Evolutionary conservation across 495 filamentous ascomycete genomes (phyloP).

Genomic region (Tuber microsphaerosporum): DNA sequence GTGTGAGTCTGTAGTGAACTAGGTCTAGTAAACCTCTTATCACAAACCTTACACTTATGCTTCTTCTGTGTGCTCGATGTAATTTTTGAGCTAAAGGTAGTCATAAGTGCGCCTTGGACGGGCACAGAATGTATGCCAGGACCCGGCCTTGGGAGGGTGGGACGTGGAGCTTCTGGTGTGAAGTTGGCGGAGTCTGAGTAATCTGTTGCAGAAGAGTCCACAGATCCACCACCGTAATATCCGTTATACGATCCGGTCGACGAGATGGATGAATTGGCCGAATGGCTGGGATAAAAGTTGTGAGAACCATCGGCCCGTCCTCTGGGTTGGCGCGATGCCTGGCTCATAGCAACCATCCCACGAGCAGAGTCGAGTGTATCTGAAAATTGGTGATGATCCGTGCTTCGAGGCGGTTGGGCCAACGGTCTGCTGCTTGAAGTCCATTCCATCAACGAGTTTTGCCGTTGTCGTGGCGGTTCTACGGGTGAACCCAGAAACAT

Average conservation of each 20-base stretch:
- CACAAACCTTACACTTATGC: slow-evolving; percentile 99
- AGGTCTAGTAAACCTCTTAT: slow-evolving; percentile 94
- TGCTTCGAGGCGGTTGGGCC: slow-evolving; percentile 37
- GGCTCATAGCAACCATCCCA: slow-evolving; percentile 92
- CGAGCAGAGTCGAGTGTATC: slow-evolving; percentile 51
- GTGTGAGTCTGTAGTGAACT: slow-evolving; percentile 97
- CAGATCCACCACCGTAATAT: slow-evolving; percentile 75
- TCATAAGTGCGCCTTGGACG: slow-evolving; percentile 81
- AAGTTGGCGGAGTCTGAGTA: slow-evolving; percentile 85
- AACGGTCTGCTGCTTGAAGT: slow-evolving; percentile 33
- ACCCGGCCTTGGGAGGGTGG: slow-evolving; percentile 74
- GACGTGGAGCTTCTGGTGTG: slow-evolving; percentile 68
- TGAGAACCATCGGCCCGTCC: slow-evolving; percentile 63
- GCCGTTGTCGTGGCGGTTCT: slow-evolving; percentile 47
- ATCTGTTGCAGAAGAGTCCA: slow-evolving; percentile 87
- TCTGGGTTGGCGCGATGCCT: slow-evolving; percentile 57
- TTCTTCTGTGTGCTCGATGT: slow-evolving; percentile 97
- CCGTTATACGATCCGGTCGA: slow-evolving; percentile 59
- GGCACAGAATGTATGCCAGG: slow-evolving; percentile 75
- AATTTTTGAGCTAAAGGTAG: slow-evolving; percentile 95
- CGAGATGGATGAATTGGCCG: slow-evolving; percentile 89
- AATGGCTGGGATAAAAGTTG: slow-evolving; percentile 88
- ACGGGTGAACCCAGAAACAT: slow-evolving; percentile 47
- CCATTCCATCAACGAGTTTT: slow-evolving; percentile 57
- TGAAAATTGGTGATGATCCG: slow-evolving; percentile 41